phyloP scores from a whole-genome alignment of 2,329 filamentous ascomycete genomes.

The Chaetomiaceae sp. region DNA sequence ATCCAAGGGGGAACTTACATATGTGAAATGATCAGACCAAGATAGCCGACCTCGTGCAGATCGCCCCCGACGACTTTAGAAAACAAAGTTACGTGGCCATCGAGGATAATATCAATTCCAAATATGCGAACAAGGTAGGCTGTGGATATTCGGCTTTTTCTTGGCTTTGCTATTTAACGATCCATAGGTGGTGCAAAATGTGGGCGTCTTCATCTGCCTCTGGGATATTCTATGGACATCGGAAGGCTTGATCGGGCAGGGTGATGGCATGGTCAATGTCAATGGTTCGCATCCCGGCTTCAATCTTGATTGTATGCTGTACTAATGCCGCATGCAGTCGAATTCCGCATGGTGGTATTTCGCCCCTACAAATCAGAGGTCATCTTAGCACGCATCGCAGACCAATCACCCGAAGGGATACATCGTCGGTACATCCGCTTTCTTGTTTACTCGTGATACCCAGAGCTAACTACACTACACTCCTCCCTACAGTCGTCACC shows the following conservation, averaged over 20 bases:
- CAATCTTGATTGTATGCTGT: neutral
- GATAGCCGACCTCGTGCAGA: slow-evolving; percentile 89
- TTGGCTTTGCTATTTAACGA: no score
- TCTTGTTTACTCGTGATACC: neutral
- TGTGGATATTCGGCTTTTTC: no score
- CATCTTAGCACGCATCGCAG: slow-evolving; percentile 76
- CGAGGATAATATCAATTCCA: slow-evolving; percentile 94
- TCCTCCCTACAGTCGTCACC: slow-evolving; percentile 57
- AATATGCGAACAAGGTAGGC: slow-evolving; percentile 84
- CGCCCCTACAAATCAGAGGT: slow-evolving; percentile 95
- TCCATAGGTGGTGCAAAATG: slow-evolving; percentile 77
- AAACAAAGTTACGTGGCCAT: slow-evolving; percentile 80
- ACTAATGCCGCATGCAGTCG: slow-evolving; percentile 52
- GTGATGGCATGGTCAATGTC: slow-evolving; percentile 86
- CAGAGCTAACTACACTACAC: neutral
- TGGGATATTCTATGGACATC: slow-evolving; percentile 87
- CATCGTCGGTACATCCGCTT: slow-evolving; percentile 47
- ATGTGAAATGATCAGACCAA: slow-evolving; percentile 81
- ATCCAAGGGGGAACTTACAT: no score
- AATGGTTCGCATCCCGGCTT: slow-evolving; percentile 62
- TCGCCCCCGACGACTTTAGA: slow-evolving; percentile 81
- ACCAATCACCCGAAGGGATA: slow-evolving; percentile 67
- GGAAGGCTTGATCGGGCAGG: slow-evolving; percentile 90
- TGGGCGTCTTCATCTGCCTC: slow-evolving; percentile 88
- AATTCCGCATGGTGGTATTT: slow-evolving; percentile 91